phyloP scores from a whole-genome alignment of 2,329 filamentous ascomycete genomes.

The Scytalidium lignicola region DNA sequence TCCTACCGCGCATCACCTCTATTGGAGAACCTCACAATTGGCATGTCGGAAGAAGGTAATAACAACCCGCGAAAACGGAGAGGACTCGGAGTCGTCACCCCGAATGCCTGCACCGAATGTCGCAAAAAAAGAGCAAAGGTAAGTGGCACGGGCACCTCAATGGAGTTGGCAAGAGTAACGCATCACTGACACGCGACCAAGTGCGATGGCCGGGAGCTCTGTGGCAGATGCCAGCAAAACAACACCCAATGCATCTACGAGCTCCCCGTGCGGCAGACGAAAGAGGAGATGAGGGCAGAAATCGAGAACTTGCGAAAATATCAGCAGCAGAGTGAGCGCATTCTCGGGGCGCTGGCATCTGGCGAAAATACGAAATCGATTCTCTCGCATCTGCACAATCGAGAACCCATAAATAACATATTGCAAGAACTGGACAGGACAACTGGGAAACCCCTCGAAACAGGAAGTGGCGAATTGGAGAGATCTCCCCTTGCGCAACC shows the following conservation, averaged over 20 bases:
- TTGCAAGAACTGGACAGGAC: not conserved
- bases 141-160: not conserved
- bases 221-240: slow-evolving; percentile 47
- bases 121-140: slow-evolving; percentile 14
- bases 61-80: slow-evolving; percentile 5
- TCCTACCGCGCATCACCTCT: not conserved
- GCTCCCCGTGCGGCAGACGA: slow-evolving; percentile 57
- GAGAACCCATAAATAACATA: not conserved
- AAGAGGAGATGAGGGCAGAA: slow-evolving; percentile 55
- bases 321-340: slow-evolving; percentile 49
- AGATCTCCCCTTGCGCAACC: not conserved
- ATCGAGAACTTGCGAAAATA: slow-evolving; percentile 52
- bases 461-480: not conserved
- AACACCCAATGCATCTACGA: slow-evolving; percentile 57
- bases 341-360: slow-evolving; percentile 46
- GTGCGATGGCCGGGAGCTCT: slow-evolving; percentile 53
- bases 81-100: slow-evolving; percentile 9
- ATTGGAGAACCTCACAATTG: not conserved
- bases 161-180: not conserved
- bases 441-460: not conserved
- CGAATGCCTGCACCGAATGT: slow-evolving; percentile 15
- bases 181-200: slow-evolving; percentile 25
- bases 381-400: not conserved
- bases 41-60: not conserved
- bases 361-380: not conserved